Percentiles rank a stretch among this genome's conserved stretches.
These are phyloP conservation scores for Paxillus ammoniavirescens DNA, from an alignment of 768 basidiomycete genomes.

Conservation along the genomic window DNA sequence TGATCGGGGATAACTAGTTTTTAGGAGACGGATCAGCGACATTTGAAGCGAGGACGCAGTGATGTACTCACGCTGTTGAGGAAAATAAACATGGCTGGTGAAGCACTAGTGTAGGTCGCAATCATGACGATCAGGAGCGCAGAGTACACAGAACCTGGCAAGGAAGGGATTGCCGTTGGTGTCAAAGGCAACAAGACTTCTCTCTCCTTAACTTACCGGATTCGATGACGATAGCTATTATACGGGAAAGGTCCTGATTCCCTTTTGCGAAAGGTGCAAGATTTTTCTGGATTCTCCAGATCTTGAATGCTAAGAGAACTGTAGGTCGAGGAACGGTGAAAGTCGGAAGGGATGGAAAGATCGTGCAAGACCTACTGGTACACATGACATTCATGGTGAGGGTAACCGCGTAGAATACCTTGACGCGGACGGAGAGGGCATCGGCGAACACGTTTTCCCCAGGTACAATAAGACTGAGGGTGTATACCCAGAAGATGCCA, in stretches of 20 bases:
- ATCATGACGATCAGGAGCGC: constrained; percentile 18
- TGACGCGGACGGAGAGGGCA: constrained; percentile 19
- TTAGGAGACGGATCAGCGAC: neutral
- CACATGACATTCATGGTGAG: constrained; percentile 25
- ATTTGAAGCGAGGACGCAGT: neutral
- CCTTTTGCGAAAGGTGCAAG: constrained; percentile 3
- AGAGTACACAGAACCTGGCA: constrained; percentile 17
- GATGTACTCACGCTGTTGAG: constrained; percentile 13
- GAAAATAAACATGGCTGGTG: constrained; percentile 17
- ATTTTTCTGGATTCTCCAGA: constrained; percentile 22
- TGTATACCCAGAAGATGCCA: constrained; percentile 17
- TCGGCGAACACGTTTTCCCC: constrained; percentile 20
- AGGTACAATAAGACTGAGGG: constrained; percentile 13
- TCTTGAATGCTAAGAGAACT: constrained; percentile 24
- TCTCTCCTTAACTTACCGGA: constrained; percentile 12
- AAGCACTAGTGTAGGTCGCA: constrained; percentile 6
- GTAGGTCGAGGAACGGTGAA: neutral
- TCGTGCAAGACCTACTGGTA: constrained; percentile 20
- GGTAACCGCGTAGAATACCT: constrained; percentile 24
- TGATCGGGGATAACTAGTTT: constrained; percentile 13
- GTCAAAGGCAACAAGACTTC: too few species aligned
- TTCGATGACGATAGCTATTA: constrained; percentile 18
- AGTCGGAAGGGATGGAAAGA: neutral
- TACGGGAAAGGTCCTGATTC: constrained; percentile 4
- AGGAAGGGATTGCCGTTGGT: neutral